Conservation (phyloP, 78 protist species). For the Dictyostelium brefeldianum region DNA sequence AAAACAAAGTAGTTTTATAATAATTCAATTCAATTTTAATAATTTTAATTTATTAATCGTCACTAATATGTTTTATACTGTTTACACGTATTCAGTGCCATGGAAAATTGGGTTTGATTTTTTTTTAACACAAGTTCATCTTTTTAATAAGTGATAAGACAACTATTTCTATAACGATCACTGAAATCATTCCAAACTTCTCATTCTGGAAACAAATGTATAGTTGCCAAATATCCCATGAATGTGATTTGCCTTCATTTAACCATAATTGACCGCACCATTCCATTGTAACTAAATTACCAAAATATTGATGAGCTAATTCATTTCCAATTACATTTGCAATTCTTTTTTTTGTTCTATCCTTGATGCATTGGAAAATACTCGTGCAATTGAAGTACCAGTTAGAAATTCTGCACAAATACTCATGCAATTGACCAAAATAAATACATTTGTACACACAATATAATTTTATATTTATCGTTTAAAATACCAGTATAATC, state of each 20-base stretch:
- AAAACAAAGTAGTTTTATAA: no score
- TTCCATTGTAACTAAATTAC: conserved; percentile 97
- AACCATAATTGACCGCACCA: conserved; percentile 98
- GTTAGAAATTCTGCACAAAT: conserved; percentile 83
- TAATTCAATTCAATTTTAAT: no score
- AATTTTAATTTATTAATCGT: no score
- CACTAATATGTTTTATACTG: no score
- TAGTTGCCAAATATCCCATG: conserved; percentile 80
- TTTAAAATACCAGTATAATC: conserved; percentile 33
- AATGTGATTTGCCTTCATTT: conserved; percentile 96
- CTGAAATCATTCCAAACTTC: conserved; percentile 78
- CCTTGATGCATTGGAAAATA: conserved; percentile 85
- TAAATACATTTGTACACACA: no score
- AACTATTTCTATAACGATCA: conserved; percentile 44
- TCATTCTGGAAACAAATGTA: conserved; percentile 93
- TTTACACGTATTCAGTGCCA: no score
- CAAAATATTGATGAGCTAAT: conserved; percentile 91
- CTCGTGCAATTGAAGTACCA: conserved; percentile 95
- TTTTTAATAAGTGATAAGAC: no score
- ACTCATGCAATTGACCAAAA: no score
- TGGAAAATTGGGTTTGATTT: no score
- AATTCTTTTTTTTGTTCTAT: conserved; percentile 74
- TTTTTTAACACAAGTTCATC: no score
- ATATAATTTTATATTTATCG: conserved; percentile 53
- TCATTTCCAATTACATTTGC: conserved; percentile 91